Conservation (phyloP, 352 stramenopile genomes). For the Globisporangium cylindrosporum region DNA sequence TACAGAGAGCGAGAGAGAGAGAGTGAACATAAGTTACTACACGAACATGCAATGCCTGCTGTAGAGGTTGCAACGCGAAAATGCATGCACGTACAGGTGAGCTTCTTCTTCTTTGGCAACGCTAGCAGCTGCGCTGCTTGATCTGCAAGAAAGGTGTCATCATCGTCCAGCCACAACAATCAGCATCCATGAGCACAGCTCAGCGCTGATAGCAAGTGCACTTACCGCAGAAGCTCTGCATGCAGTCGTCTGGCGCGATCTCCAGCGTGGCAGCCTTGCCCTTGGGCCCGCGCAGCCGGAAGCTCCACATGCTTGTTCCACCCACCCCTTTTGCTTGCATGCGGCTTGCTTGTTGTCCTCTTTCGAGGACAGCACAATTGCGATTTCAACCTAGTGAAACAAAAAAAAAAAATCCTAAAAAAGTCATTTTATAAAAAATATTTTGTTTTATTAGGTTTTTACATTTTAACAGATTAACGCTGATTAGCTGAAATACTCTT, state of each 20-base stretch:
- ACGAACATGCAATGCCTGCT: not conserved
- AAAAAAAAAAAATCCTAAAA: no score
- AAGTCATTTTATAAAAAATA: not conserved
- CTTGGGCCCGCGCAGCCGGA: constrained; percentile 59
- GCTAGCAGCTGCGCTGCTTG: constrained; percentile 38
- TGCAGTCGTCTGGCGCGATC: constrained; percentile 31
- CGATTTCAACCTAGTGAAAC: not conserved
- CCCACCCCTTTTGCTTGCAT: not conserved
- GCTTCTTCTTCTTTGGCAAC: constrained; percentile 38
- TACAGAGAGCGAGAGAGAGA: not conserved
- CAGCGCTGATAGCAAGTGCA: constrained; percentile 7
- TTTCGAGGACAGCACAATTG: not conserved
- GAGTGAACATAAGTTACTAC: not conserved
- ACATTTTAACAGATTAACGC: no score
- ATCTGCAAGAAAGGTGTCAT: constrained; percentile 23
- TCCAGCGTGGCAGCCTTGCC: constrained; percentile 55
- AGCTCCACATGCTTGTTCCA: constrained; percentile 43
- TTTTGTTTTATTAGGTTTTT: not conserved
- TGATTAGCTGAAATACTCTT: no score
- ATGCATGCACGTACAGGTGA: constrained; percentile 39
- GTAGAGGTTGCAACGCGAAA: not conserved
- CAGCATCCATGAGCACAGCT: not conserved
- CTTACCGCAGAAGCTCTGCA: constrained; percentile 56
- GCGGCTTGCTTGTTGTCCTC: not conserved
- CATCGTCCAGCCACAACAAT: constrained; percentile 4